A percentile compares a stretch with the other conserved stretches of the same genome.
These are phyloP conservation scores for Hanseniaspora occidentalis DNA, from an alignment of 805 yeast species.

Conservation along the genomic window DNA sequence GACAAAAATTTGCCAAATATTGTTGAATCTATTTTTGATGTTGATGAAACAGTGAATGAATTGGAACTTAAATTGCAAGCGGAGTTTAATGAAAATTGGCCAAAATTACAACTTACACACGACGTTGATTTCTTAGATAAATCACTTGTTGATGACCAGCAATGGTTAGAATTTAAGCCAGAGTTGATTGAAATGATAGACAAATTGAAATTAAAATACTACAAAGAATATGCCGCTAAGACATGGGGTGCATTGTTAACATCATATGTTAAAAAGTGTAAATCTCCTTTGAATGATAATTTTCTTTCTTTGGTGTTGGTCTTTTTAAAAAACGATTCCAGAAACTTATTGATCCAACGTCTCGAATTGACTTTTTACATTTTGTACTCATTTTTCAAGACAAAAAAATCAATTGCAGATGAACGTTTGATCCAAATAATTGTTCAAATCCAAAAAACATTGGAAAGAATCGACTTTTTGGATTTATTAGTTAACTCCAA, in stretches of 20 bases:
- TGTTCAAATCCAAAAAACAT: slow-evolving; percentile 29
- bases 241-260: slow-evolving; percentile 71
- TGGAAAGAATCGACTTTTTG: slow-evolving; percentile 34
- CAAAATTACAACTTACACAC: slow-evolving; percentile 30
- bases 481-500: slow-evolving; percentile 27
- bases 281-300: slow-evolving; percentile 20
- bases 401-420: slow-evolving; percentile 14
- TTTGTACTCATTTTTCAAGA: slow-evolving; percentile 18
- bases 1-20: slow-evolving; percentile 24
- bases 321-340: slow-evolving; percentile 40
- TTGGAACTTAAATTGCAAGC: slow-evolving; percentile 34
- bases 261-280: slow-evolving; percentile 39
- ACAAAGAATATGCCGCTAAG: slow-evolving; percentile 36
- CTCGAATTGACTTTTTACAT: slow-evolving; percentile 53
- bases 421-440: slow-evolving; percentile 13
- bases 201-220: not conserved
- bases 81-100: slow-evolving; percentile 38
- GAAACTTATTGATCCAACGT: slow-evolving; percentile 45
- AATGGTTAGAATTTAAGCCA: slow-evolving; percentile 26
- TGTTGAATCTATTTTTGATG: slow-evolving; percentile 27
- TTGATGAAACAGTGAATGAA: slow-evolving; percentile 34
- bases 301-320: slow-evolving; percentile 31
- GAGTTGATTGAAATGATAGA: not conserved
- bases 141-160: slow-evolving; percentile 32
- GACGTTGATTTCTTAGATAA: slow-evolving; percentile 52